Conservation (phyloP, 2,329 filamentous ascomycete species). For the Colletotrichum acutatum region DNA sequence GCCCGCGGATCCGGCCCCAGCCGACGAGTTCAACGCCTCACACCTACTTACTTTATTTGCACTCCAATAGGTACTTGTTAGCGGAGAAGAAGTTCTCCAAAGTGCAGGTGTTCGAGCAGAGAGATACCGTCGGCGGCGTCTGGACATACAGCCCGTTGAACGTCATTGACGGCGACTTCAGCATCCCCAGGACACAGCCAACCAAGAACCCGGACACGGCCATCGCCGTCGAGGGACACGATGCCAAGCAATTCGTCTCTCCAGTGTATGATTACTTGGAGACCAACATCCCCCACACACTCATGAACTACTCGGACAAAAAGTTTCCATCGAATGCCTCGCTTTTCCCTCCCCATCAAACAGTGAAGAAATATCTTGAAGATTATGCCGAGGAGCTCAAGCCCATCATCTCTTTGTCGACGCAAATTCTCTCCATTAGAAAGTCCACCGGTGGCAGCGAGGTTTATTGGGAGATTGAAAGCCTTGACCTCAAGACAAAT, state of each 20-base stretch:
- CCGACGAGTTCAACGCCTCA: background rate
- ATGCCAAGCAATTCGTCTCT: slow-evolving; percentile 67
- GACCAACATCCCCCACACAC: slow-evolving; percentile 77
- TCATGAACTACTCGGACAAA: slow-evolving; percentile 78
- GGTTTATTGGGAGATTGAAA: slow-evolving; percentile 61
- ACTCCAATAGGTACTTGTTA: slow-evolving; percentile 68
- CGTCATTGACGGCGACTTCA: slow-evolving; percentile 37
- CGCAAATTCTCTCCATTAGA: slow-evolving; percentile 65
- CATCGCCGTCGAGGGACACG: slow-evolving; percentile 40
- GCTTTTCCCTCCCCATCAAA: slow-evolving; percentile 74
- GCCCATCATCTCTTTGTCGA: slow-evolving; percentile 68
- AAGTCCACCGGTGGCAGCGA: slow-evolving; percentile 39
- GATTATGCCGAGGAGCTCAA: slow-evolving; percentile 70
- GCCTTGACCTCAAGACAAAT: slow-evolving; percentile 43
- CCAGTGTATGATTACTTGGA: slow-evolving; percentile 75
- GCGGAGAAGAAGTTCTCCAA: slow-evolving; percentile 71
- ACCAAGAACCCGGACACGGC: slow-evolving; percentile 55
- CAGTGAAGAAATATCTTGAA: slow-evolving; percentile 73
- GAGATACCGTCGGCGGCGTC: slow-evolving; percentile 71
- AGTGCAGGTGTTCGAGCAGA: slow-evolving; percentile 78
- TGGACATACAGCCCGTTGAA: slow-evolving; percentile 72
- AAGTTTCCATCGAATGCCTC: slow-evolving; percentile 67
- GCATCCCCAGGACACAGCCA: slow-evolving; percentile 43
- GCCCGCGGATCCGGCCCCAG: background rate
- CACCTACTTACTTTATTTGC: background rate